These are phyloP conservation scores for Trametes gibbosa DNA, from an alignment of 768 basidiomycete species.

Conservation along the genomic window DNA sequence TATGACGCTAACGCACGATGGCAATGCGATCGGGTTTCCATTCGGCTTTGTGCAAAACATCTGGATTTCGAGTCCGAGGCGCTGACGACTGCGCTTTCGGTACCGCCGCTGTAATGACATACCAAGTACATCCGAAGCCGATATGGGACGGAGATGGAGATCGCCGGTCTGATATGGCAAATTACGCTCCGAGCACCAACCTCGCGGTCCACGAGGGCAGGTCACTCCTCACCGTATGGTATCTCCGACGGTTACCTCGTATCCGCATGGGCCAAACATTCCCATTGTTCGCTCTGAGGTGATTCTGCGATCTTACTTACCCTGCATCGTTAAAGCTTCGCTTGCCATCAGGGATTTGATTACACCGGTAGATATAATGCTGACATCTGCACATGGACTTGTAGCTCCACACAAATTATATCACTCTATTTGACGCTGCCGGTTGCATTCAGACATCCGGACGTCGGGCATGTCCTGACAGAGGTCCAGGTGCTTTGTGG, in stretches of 20 bases:
- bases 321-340: too few species aligned
- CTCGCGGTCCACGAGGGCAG: not conserved
- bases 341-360: too few species aligned
- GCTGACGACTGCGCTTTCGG: too few species aligned
- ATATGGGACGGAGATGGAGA: not conserved
- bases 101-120: not conserved
- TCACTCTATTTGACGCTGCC: not conserved
- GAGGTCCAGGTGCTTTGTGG: conserved; percentile 4
- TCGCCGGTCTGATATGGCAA: not conserved
- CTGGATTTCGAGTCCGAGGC: too few species aligned
- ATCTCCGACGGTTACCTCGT: not conserved
- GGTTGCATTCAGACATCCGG: not conserved
- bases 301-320: not conserved
- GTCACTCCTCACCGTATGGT: not conserved
- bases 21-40: too few species aligned
- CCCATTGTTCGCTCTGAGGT: not conserved
- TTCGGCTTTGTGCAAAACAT: too few species aligned
- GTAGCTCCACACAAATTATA: not conserved
- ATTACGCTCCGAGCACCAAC: not conserved
- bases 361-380: too few species aligned
- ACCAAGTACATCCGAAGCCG: not conserved
- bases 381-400: too few species aligned
- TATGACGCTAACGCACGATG: too few species aligned
- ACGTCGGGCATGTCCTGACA: conserved; percentile 1
- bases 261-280: not conserved